These are phyloP conservation scores for Fusarium secorum DNA, from an alignment of 2,329 filamentous ascomycete species.

Conservation along the genomic window DNA sequence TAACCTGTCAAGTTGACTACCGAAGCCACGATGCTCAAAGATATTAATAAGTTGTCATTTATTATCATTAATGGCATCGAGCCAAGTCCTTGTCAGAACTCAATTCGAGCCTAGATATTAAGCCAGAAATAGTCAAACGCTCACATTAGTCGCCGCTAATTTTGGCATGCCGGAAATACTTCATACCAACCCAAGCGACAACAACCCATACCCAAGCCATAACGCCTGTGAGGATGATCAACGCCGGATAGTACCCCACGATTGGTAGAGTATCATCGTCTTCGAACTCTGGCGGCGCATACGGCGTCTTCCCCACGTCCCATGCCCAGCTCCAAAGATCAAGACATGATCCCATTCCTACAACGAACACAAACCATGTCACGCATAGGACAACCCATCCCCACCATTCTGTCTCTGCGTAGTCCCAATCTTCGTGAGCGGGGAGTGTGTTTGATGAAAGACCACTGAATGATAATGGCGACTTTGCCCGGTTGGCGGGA, in stretches of 20 bases:
- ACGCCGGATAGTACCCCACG: conserved; percentile 93
- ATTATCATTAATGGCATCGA: conserved; percentile 11
- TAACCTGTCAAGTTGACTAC: not conserved
- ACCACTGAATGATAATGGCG: conserved; percentile 65
- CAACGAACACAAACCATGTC: conserved; percentile 95
- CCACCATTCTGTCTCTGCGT: conserved; percentile 96
- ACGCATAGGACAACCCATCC: conserved; percentile 91
- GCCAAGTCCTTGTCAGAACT: not conserved
- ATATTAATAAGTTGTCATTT: conserved; percentile 16
- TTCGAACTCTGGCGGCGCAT: conserved; percentile 92
- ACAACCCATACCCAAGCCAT: conserved; percentile 99
- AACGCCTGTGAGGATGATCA: conserved; percentile 90
- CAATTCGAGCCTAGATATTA: not conserved
- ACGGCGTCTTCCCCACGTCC: conserved; percentile 96
- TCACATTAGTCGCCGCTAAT: conserved; percentile 72
- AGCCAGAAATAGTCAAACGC: not conserved
- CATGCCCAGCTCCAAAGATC: conserved; percentile 99
- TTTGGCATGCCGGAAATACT: conserved; percentile 97
- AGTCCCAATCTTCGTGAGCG: conserved; percentile 76
- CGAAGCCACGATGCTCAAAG: not conserved
- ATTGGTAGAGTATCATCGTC: conserved; percentile 95
- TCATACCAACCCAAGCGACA: conserved; percentile 98
- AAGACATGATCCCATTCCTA: conserved; percentile 94
- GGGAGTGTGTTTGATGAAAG: conserved; percentile 59
- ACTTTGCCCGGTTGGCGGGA: conserved; percentile 63